Evolutionary conservation across 2,329 filamentous ascomycete species (phyloP), one percentile per base, ranked within the genome.

Genomic region (Fusarium tricinctum): DNA sequence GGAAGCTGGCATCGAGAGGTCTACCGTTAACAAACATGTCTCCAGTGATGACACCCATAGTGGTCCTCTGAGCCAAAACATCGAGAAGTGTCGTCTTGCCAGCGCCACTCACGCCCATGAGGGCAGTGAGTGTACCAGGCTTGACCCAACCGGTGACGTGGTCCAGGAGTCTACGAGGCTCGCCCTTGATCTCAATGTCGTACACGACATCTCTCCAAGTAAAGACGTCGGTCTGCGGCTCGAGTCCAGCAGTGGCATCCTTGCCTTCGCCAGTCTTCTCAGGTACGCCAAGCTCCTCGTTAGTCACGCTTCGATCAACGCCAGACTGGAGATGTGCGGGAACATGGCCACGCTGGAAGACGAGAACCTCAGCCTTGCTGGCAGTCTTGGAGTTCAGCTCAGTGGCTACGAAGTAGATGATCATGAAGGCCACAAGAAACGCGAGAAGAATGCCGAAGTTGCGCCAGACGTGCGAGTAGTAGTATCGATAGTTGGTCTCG

Each of bases 91-190:
- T 83, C 3, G 81, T 83, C 69, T 83, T 83, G 0, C 81, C 81
- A 0, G 81, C 81, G 26, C 81, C 81, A 22, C 74, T 88, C 1
- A 89, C 87, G 40, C 90, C 88, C 87, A 90, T 90, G 8, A 97
- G 83, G 3, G 93, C 93, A 5, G 93, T 97, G 33, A 97, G 81
- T 2, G 92, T 97, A 30, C 94, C 94, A 0, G 94, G 94, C 77
- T 94, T 94, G 58, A 97, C 92, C 92, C 92, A 97, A 8, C 94
- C 94, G 70, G 92, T 88, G 3, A 97, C 91, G 57, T 94, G 82
- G 69, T 97, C 90, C 52, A 97, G 80, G 63, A 97, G 76, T 19
- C 91, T 86, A n/a, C 92, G 87, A 1, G 84, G 80, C 67, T 92
- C 87, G 2, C 84, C 84, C 79, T 96, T 96, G 79, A 97, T 92